Conservation (phyloP, 208 protist genomes). For the Leishmania gerbilli region DNA sequence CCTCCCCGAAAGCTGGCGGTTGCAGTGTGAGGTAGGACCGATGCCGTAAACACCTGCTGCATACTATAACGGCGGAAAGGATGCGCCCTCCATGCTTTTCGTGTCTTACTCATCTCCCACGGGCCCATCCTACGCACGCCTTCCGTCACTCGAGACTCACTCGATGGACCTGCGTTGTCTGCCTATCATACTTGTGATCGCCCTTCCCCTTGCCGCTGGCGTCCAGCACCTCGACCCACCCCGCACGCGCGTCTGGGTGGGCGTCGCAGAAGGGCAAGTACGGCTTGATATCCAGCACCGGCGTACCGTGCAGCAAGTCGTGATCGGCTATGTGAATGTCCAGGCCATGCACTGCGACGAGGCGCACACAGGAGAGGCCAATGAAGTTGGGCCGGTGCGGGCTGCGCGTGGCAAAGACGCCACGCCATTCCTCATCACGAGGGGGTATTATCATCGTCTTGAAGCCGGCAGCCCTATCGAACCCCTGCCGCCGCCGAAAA, state of each 20-base stretch:
- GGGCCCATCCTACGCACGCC: too few relatives aligned
- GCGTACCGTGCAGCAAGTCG: constrained; percentile 96
- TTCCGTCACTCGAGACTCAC: constrained; percentile 12
- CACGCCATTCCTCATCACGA: constrained; percentile 74
- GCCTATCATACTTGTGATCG: constrained; percentile 78
- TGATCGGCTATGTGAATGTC: constrained; percentile 91
- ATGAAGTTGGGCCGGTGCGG: constrained; percentile 94
- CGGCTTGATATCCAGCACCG: constrained; percentile 97
- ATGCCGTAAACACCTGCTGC: background rate
- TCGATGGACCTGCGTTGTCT: constrained; percentile 61
- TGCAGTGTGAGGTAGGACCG: background rate
- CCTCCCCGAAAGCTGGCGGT: background rate
- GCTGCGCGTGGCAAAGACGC: constrained; percentile 92
- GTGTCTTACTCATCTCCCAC: too few relatives aligned
- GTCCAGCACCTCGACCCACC: constrained; percentile 86
- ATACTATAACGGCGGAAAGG: background rate
- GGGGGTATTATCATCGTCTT: constrained; percentile 88
- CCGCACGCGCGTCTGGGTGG: constrained; percentile 70
- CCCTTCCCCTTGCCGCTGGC: constrained; percentile 58
- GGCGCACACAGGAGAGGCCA: constrained; percentile 83
- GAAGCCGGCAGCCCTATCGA: constrained; percentile 62
- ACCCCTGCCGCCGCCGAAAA: constrained; percentile 59
- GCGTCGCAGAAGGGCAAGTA: constrained; percentile 92
- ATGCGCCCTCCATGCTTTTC: background rate
- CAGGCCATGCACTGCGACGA: constrained; percentile 79